Conservation (phyloP, 1,139 yeast species). For the Kluyveromyces sp. region DNA sequence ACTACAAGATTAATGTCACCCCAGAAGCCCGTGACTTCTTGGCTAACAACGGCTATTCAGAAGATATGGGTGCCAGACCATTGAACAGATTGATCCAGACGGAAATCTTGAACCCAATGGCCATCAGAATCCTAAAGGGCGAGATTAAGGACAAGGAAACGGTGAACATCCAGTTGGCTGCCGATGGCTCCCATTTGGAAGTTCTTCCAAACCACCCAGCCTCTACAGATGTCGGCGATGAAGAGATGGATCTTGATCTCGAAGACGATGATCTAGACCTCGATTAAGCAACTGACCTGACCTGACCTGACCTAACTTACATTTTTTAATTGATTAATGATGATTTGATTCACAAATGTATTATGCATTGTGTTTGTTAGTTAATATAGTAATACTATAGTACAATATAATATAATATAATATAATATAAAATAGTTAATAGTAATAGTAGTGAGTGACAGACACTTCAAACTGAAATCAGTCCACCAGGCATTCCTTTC, state of each 20-base stretch:
- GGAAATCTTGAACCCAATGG: slow-evolving; percentile 79
- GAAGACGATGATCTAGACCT: slow-evolving; percentile 22
- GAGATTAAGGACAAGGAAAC: slow-evolving; percentile 83
- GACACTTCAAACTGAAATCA: no score
- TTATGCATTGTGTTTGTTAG: no score
- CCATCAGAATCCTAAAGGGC: slow-evolving; percentile 79
- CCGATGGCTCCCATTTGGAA: slow-evolving; percentile 54
- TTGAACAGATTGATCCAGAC: slow-evolving; percentile 87
- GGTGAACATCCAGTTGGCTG: slow-evolving; percentile 54
- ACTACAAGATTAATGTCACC: slow-evolving; percentile 59
- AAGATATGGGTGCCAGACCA: slow-evolving; percentile 96
- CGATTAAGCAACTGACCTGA: background rate
- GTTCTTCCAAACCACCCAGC: slow-evolving; percentile 82
- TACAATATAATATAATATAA: no score
- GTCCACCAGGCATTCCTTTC: no score
- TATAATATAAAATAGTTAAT: no score
- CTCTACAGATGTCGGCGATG: slow-evolving; percentile 47
- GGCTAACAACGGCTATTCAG: slow-evolving; percentile 78
- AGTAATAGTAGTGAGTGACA: no score
- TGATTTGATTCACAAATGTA: background rate
- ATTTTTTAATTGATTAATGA: background rate
- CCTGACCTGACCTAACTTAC: slow-evolving; percentile 3
- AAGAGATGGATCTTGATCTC: slow-evolving; percentile 41
- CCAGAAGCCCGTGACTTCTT: slow-evolving; percentile 74
- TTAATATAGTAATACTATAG: no score